Evolutionary conservation across 306 rosid genomes (phyloP), one percentile per base, ranked within the genome.

Genomic region (Fagus sylvatica): DNA sequence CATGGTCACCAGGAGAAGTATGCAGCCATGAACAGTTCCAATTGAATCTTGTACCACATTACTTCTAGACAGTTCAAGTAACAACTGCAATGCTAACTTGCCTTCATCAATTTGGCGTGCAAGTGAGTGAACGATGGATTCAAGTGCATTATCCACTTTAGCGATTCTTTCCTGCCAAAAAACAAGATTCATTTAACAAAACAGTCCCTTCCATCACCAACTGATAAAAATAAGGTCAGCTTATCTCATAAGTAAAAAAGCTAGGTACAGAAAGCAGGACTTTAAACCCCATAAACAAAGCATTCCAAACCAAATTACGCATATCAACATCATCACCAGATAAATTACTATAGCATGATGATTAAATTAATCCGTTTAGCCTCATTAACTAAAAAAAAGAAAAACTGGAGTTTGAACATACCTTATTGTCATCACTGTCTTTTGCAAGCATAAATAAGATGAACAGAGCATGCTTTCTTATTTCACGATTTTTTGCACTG

Each of bases 21-120:
- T 86, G 85, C 94, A 83, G 74, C 97, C 97, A 68, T 88, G 92
- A 80, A 83, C 81, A 40, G 81, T 79, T 75, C 97, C 97, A 54
- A 91, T 81, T 68, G 71, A 84, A 60, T 79, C 81, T 37, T 78
- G 81, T 56, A 76, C 82, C 36, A 7, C 39, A 12, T 74, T 73
- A 49, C 79, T 84, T 83, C 12, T 69, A 22, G 92, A 89, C 53
- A 91, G 78, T 79, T 86, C 94, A 80, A 89, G 53, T n/a, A 91
- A 79, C 84, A 91, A 82, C 56, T 78, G 79, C 88, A 86, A 73
- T 32, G 97, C 94, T 28, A 82, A 75, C 84, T 82, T 87, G 66
- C 88, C 78, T 78, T 91, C 97, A 77, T 48, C 88, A 61, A 71
- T 64, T 85, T 72, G 86, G 49, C 94, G 97, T 13, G 92, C 87